Base-by-base conservation (phyloP, 1,284 basidiomycete species). In the Psilocybe mexicana region DNA sequence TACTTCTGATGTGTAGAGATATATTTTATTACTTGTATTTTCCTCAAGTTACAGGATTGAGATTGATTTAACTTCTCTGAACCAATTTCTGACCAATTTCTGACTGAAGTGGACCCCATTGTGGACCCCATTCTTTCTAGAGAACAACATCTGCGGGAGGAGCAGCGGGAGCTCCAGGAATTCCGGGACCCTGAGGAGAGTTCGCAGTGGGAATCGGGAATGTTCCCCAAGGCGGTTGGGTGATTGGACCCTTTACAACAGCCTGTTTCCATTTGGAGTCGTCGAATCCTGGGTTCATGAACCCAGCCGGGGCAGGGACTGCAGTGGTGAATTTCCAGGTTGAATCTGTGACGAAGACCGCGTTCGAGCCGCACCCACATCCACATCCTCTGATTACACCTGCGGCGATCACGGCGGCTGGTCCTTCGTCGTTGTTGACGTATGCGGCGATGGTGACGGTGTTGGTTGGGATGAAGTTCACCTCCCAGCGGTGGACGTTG, bases 211-310 rank as follows among this genome's bases (percentile, higher is more conserved):
- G 64, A 35, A 63, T 59, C 2, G 62, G 24, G 36, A 64, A 57
- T 7, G 52, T 55, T 0, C 68, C 70, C 67, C 67, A 71, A 18
- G 69, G 69, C 1, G 47, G 24, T 0, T 62, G 55, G 2, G 66
- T 66, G 28, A 67, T 65, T 7, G 55, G 40, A 0, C 68, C 69
- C 45, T 70, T 59, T 0, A 59, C 54, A n/a, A 64, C 55, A 0
- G 65, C 69, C 35, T 60, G 42, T 2, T 54, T 42, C 70, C 70
- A 72, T 1, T 50, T 35, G 30, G 54, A 61, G 59, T 66, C 69
- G 42, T 69, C 62, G 28, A 62, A 69, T 6, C 59, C 59, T 5
- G 65, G 58, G 2, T 62, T 48, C 38, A 68, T 57, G 53, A 68
- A 71, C 6, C 63, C 67, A 18, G 26, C 25, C 1, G 68, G 65